Conservation (phyloP, 163 green algal species). For the Prototheca wickerhamii region DNA sequence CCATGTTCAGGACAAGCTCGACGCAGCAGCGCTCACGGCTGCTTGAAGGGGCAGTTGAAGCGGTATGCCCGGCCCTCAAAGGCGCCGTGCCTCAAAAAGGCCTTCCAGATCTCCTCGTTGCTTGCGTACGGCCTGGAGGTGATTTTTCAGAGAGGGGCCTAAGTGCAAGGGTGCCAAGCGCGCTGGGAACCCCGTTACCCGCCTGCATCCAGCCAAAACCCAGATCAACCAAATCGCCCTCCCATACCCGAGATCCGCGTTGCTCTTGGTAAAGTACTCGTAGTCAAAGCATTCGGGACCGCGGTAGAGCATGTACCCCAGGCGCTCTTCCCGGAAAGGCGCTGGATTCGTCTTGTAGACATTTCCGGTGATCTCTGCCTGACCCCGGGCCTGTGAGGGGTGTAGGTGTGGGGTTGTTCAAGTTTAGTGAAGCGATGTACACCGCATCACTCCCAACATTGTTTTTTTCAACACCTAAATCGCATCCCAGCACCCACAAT, state of each 20-base stretch:
- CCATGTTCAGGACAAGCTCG: not conserved
- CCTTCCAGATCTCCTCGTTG: constrained; percentile 17
- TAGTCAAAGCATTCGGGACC: constrained; percentile 34
- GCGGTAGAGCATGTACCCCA: constrained; percentile 24
- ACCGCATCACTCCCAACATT: not conserved
- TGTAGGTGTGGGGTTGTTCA: not conserved
- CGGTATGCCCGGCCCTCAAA: constrained; percentile 18
- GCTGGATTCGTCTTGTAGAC: constrained; percentile 9
- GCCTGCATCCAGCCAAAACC: not conserved
- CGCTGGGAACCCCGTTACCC: not conserved
- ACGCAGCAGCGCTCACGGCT: not conserved
- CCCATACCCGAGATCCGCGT: constrained; percentile 21
- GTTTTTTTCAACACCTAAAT: not conserved
- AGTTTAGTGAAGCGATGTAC: not conserved
- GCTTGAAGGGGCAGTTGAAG: constrained; percentile 13
- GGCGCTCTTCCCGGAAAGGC: constrained; percentile 14
- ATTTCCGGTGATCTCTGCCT: constrained; percentile 5
- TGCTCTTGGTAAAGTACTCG: constrained; percentile 25
- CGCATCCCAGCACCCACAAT: not conserved
- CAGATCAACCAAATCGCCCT: not conserved
- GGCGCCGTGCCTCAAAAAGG: constrained; percentile 18
- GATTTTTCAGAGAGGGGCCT: not conserved
- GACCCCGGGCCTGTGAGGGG: not conserved
- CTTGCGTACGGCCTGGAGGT: constrained; percentile 9
- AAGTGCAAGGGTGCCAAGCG: not conserved